Conservation (phyloP, 164 flowering plant species). For the Chimonanthus praecox region DNA sequence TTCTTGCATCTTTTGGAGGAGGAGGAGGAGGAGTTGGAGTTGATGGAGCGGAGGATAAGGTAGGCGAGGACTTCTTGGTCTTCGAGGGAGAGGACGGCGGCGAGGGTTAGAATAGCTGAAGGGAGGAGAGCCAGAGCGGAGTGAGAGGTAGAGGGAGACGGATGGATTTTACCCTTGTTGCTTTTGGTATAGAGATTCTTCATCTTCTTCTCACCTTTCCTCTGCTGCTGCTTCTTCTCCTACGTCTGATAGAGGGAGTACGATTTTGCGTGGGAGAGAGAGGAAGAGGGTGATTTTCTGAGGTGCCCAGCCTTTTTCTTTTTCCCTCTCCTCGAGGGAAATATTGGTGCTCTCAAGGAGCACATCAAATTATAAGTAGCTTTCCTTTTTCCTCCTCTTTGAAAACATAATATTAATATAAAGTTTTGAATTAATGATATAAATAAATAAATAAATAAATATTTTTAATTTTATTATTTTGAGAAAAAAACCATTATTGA, state of each 20-base stretch:
- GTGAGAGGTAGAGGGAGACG: conserved; percentile 41
- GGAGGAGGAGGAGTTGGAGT: conserved; percentile 1
- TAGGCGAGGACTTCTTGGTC: conserved; percentile 76
- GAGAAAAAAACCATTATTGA: too few species aligned
- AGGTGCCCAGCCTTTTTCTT: too few species aligned
- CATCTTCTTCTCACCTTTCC: conserved; percentile 18
- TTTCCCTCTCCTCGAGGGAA: too few species aligned
- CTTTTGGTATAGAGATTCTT: conserved; percentile 22
- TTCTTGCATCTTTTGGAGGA: conserved; percentile 26
- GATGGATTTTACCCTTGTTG: conserved; percentile 26
- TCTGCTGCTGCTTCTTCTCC: background rate
- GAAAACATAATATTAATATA: too few species aligned
- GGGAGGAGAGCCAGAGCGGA: conserved; percentile 56
- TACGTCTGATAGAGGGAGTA: background rate
- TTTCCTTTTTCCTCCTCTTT: too few species aligned
- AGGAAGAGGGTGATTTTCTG: background rate
- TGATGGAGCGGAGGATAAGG: conserved; percentile 58
- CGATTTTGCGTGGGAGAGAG: background rate
- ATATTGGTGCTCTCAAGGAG: too few species aligned
- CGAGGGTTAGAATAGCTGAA: conserved; percentile 44
- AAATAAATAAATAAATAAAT: too few species aligned
- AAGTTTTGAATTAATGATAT: too few species aligned
- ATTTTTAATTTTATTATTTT: too few species aligned
- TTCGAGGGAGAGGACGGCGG: conserved; percentile 39
- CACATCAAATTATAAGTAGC: too few species aligned